Evolutionary conservation across 768 basidiomycete genomes (phyloP).

Genomic region (Auricularia cornea): DNA sequence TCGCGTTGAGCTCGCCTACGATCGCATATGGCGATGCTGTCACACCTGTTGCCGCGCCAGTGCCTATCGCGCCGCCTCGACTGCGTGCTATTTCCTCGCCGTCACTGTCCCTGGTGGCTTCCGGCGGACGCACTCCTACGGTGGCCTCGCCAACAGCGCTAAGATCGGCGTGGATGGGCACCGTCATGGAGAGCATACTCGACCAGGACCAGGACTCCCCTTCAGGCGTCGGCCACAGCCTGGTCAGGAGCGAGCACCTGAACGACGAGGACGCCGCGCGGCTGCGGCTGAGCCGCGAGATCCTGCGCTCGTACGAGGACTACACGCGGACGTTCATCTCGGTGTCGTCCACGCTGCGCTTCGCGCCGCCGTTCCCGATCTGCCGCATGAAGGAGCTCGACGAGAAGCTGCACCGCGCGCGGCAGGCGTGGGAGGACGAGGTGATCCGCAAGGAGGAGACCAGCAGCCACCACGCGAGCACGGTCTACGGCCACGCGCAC

Average conservation of each 20-base stretch:
- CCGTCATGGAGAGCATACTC: constrained; percentile 2
- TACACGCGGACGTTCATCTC: constrained; percentile 86
- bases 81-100: constrained; percentile 7
- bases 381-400: constrained; percentile 84
- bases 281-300: constrained; percentile 60
- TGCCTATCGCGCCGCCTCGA: constrained; percentile 39
- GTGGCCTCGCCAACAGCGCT: neutral
- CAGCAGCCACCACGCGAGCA: neutral
- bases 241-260: constrained; percentile 26
- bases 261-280: constrained; percentile 68
- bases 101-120: constrained; percentile 5
- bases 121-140: neutral
- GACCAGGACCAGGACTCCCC: constrained; percentile 10
- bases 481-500: constrained; percentile 1
- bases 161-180: constrained; percentile 1
- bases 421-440: constrained; percentile 81
- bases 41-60: constrained; percentile 49
- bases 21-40: neutral
- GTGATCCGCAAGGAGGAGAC: constrained; percentile 65
- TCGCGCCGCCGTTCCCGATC: constrained; percentile 87
- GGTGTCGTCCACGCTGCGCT: constrained; percentile 84
- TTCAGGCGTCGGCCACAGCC: neutral
- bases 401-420: constrained; percentile 57
- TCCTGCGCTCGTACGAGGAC: constrained; percentile 73
- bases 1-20: constrained; percentile 60